Percentiles rank a stretch among this genome's conserved stretches.
Evolutionary conservation across 192 early-diverging fungal genomes (phyloP).

Genomic region (Pilaira anomala): DNA sequence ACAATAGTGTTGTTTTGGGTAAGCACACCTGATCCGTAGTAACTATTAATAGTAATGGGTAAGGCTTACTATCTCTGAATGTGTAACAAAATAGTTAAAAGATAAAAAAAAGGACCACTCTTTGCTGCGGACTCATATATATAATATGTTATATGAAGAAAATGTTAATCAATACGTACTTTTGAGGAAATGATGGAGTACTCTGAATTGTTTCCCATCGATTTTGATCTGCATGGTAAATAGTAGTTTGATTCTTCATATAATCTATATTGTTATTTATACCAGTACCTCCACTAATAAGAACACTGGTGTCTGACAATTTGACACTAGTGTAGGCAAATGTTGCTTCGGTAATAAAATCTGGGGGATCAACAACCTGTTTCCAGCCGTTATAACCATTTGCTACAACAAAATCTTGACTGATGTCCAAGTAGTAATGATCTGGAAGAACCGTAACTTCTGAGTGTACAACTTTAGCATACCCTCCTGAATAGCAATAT

Average conservation of each 20-base stretch:
- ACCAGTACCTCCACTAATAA: constrained; percentile 6
- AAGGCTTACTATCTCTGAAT: too few relatives aligned
- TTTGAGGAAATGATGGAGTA: not conserved
- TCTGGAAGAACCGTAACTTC: not conserved
- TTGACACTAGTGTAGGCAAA: constrained; percentile 1
- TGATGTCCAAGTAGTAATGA: constrained; percentile 1
- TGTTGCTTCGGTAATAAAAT: not conserved
- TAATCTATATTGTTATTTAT: not conserved
- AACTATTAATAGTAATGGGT: not conserved
- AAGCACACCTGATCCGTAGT: constrained; percentile 5
- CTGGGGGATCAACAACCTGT: not conserved
- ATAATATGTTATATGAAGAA: too few relatives aligned
- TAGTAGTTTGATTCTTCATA: constrained; percentile 5
- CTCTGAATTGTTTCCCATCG: not conserved
- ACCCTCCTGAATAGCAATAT: constrained; percentile 1
- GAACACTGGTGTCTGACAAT: not conserved
- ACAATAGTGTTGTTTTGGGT: not conserved
- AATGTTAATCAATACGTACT: not conserved
- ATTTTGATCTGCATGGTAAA: not conserved
- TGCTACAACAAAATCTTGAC: not conserved
- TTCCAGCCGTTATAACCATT: not conserved
- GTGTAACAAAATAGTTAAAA: too few relatives aligned
- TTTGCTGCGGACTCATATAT: too few relatives aligned
- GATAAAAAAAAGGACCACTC: too few relatives aligned
- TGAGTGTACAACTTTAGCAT: not conserved